Evolutionary conservation across 2,329 filamentous ascomycete species (phyloP).

Genomic region (Gyromitra esculenta): DNA sequence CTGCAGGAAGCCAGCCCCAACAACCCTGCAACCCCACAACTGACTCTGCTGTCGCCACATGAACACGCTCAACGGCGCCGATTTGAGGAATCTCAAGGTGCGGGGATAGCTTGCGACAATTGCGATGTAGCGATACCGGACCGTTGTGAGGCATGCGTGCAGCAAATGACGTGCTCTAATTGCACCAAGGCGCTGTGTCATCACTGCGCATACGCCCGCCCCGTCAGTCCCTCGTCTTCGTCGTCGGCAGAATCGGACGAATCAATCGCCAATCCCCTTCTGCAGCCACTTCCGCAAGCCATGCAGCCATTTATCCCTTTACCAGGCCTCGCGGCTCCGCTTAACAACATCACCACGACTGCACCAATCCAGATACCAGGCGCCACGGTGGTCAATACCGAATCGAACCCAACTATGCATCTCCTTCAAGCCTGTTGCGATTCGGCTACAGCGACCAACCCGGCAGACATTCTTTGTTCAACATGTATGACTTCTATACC

Average conservation of each 20-base stretch:
- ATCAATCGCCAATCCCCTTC: constrained; percentile 33
- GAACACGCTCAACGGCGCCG: constrained; percentile 40
- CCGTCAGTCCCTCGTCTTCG: constrained; percentile 41
- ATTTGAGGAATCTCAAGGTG: constrained; percentile 46
- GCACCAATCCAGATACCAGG: constrained; percentile 46
- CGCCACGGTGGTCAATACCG: constrained; percentile 18
- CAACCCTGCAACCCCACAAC: constrained; percentile 44
- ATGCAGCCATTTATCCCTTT: constrained; percentile 35
- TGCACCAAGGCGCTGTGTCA: constrained; percentile 54
- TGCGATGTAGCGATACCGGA: constrained; percentile 52
- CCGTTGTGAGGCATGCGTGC: constrained; percentile 55
- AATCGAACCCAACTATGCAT: constrained; percentile 47
- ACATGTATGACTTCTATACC: constrained; percentile 47
- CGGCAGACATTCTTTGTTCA: constrained; percentile 53
- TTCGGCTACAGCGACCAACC: constrained; percentile 45
- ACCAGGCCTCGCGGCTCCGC: constrained; percentile 10
- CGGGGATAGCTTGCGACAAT: constrained; percentile 52
- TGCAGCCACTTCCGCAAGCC: constrained; percentile 26
- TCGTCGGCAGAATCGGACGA: constrained; percentile 47
- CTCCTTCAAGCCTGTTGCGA: constrained; percentile 52
- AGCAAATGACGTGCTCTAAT: constrained; percentile 55
- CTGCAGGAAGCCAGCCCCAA: constrained; percentile 37
- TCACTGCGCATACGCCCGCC: constrained; percentile 51
- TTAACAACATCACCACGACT: constrained; percentile 14
- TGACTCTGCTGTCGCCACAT: constrained; percentile 45